Evolutionary conservation across 805 yeast genomes (phyloP).

Genomic region (Phaffomyces thermotolerans): DNA sequence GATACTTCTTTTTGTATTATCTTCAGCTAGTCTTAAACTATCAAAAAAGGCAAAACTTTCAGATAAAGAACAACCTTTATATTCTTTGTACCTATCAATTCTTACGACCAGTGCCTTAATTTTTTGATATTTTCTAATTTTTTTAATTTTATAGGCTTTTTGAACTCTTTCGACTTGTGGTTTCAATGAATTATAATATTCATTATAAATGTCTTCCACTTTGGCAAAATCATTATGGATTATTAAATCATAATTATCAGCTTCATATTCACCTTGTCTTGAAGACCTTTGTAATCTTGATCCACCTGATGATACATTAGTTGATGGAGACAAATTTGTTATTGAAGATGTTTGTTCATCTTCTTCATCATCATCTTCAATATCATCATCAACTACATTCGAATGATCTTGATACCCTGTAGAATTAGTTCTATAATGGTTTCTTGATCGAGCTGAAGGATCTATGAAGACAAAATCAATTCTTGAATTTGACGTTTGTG

Average conservation of each 20-base stretch:
- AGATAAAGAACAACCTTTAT: conserved; percentile 20
- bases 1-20: conserved; percentile 26
- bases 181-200: conserved; percentile 25
- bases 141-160: conserved; percentile 27
- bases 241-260: conserved; percentile 25
- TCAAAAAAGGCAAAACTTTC: conserved; percentile 28
- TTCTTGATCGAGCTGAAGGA: conserved; percentile 17
- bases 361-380: conserved; percentile 12
- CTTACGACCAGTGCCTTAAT: conserved; percentile 30
- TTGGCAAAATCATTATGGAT: conserved; percentile 27
- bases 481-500: conserved; percentile 15
- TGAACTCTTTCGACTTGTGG: conserved; percentile 30
- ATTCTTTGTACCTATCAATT: conserved; percentile 27
- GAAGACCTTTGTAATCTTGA: conserved; percentile 19
- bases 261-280: conserved; percentile 20
- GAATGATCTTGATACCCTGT: conserved; percentile 10
- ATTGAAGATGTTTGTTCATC: conserved; percentile 14
- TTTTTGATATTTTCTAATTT: conserved; percentile 31
- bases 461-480: conserved; percentile 26
- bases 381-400: conserved; percentile 12
- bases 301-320: neutral
- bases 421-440: conserved; percentile 19
- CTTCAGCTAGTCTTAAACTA: conserved; percentile 24
- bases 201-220: conserved; percentile 27
- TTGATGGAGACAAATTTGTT: conserved; percentile 15